A percentile compares a stretch with the other conserved stretches of the same genome.
phyloP scores from a whole-genome alignment of 345 rosid species.

The Reutealis trisperma region DNA sequence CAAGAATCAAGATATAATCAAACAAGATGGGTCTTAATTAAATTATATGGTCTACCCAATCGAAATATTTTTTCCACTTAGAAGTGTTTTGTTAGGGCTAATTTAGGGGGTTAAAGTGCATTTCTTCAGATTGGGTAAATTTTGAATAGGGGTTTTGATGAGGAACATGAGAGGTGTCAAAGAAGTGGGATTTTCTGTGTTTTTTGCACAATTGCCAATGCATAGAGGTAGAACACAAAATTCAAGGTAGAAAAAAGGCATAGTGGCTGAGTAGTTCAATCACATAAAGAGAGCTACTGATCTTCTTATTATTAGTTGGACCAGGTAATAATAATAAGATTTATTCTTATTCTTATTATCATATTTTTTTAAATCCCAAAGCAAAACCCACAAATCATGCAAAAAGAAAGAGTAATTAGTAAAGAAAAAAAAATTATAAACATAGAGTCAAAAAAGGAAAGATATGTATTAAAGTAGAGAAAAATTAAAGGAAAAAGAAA shows the following conservation, averaged over 20 bases:
- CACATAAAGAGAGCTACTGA: slow-evolving; percentile 49
- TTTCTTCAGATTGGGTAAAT: not conserved
- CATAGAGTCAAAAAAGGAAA: slow-evolving; percentile 18
- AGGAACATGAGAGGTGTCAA: slow-evolving; percentile 16
- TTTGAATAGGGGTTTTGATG: slow-evolving; percentile 21
- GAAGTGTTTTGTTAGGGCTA: too few relatives aligned
- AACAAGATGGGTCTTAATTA: not conserved
- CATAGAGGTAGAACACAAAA: slow-evolving; percentile 35
- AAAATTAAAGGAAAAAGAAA: slow-evolving; percentile 13
- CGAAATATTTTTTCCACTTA: not conserved
- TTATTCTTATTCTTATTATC: slow-evolving; percentile 20
- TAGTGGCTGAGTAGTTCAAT: slow-evolving; percentile 57
- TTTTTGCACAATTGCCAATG: slow-evolving; percentile 34
- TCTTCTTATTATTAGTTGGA: slow-evolving; percentile 48
- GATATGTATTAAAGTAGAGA: slow-evolving; percentile 23
- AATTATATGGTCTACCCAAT: too few relatives aligned
- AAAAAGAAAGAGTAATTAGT: slow-evolving; percentile 16
- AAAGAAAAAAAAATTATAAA: not conserved
- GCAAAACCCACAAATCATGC: slow-evolving; percentile 49
- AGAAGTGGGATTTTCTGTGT: slow-evolving; percentile 19
- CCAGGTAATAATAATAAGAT: slow-evolving; percentile 20
- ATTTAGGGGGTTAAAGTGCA: not conserved
- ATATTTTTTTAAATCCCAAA: slow-evolving; percentile 38
- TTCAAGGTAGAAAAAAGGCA: slow-evolving; percentile 48
- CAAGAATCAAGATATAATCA: not conserved